phyloP scores from a whole-genome alignment of 768 basidiomycete genomes.

The Trametes elegans region DNA sequence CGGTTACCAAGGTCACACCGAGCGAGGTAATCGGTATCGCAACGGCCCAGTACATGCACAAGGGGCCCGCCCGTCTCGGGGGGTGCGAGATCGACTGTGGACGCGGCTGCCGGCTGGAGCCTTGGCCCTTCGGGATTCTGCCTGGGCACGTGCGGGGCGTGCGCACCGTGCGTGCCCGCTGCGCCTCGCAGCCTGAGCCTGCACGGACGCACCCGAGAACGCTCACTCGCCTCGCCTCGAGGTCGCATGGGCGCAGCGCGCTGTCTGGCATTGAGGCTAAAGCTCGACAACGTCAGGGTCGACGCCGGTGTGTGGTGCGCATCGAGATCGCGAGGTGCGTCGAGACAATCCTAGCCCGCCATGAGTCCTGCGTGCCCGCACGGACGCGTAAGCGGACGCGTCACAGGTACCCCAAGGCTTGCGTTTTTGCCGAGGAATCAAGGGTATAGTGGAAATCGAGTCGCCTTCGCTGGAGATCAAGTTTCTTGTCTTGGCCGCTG shows the following conservation, averaged over 20 bases:
- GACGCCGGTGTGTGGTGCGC: background rate
- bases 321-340: background rate
- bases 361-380: background rate
- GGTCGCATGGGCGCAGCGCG: too few species aligned
- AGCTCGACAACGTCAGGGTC: constrained; percentile 1
- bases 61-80: too few species aligned
- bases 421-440: background rate
- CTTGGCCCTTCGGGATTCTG: background rate
- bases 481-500: too few species aligned
- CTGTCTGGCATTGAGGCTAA: background rate
- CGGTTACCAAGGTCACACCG: constrained; percentile 13
- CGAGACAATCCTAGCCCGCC: constrained; percentile 3
- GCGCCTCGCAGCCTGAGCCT: background rate
- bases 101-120: too few species aligned
- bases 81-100: too few species aligned
- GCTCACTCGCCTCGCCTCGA: background rate
- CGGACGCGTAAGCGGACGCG: background rate
- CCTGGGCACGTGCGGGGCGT: background rate
- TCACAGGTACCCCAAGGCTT: background rate
- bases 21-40: constrained; percentile 13
- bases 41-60: too few species aligned
- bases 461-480: too few species aligned
- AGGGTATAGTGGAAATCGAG: too few species aligned
- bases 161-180: background rate
- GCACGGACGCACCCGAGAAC: background rate